Evolutionary conservation across 768 basidiomycete species (phyloP).

Genomic region (Amanita inopinata): DNA sequence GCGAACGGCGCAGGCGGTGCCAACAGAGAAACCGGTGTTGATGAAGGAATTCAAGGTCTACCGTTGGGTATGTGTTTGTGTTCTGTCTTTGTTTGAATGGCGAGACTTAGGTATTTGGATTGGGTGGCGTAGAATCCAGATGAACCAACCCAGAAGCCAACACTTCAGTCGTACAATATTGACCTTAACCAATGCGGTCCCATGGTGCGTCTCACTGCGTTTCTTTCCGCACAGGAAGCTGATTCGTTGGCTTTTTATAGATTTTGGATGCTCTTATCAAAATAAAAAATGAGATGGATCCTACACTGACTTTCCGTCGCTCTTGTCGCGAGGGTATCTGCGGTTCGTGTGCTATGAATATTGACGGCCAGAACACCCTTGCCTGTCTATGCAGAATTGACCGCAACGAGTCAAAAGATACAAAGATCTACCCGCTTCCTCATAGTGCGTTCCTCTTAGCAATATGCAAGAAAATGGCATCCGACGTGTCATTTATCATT

Average conservation of each 20-base stretch:
- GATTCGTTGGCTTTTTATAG: conserved; percentile 20
- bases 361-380: conserved; percentile 95
- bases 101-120: conserved; percentile 14
- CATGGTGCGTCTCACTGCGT: conserved; percentile 45
- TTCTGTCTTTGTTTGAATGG: conserved; percentile 2
- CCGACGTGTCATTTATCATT: neutral
- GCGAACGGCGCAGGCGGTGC: conserved; percentile 32
- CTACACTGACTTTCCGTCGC: conserved; percentile 92
- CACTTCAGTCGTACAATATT: conserved; percentile 81
- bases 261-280: conserved; percentile 92
- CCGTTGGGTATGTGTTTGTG: conserved; percentile 67
- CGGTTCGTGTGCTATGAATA: conserved; percentile 98
- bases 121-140: conserved; percentile 66
- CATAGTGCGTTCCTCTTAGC: conserved; percentile 57
- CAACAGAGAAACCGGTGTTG: conserved; percentile 56
- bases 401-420: conserved; percentile 54
- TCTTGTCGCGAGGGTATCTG: conserved; percentile 95
- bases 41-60: conserved; percentile 98
- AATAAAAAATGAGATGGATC: conserved; percentile 98
- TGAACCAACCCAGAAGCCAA: conserved; percentile 84
- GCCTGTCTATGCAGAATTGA: conserved; percentile 96
- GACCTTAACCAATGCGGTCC: conserved; percentile 94
- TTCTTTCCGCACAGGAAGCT: neutral
- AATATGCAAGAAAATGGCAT: neutral
- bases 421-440: conserved; percentile 94